Conservation (phyloP, 202 grass and related monocot species). For the Bolboschoenoplectus hybrid region DNA sequence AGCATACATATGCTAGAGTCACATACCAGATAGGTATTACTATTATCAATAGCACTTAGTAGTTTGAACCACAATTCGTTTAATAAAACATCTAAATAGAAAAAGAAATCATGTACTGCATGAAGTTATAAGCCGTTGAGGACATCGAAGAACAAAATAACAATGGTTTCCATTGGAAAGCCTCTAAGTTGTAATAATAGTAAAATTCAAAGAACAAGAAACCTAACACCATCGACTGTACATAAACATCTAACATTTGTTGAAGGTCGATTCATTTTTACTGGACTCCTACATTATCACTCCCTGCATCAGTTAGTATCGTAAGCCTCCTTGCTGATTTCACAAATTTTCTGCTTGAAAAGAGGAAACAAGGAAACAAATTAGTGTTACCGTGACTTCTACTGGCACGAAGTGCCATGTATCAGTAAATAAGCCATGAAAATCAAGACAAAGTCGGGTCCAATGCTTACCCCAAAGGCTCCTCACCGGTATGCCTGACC, state of each 20-base stretch:
- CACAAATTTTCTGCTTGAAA: slow-evolving; percentile 68
- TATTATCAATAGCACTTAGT: neutral
- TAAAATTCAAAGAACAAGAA: slow-evolving; percentile 6
- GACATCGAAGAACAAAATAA: slow-evolving; percentile 24
- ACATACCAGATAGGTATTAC: slow-evolving; percentile 14
- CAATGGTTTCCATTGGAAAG: neutral
- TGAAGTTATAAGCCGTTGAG: neutral
- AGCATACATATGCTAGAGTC: slow-evolving; percentile 12
- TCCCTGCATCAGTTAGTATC: slow-evolving; percentile 65
- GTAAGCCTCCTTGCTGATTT: slow-evolving; percentile 79
- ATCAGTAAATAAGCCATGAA: neutral
- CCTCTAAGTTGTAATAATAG: neutral
- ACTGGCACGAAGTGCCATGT: neutral
- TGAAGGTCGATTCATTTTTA: slow-evolving; percentile 31
- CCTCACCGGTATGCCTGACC: slow-evolving; percentile 62
- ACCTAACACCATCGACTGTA: slow-evolving; percentile 20
- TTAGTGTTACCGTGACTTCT: slow-evolving; percentile 7
- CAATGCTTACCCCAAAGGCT: slow-evolving; percentile 67
- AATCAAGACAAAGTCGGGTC: neutral
- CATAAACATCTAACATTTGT: slow-evolving; percentile 7
- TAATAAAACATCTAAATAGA: slow-evolving; percentile 22
- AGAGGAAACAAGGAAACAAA: neutral
- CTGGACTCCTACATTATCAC: slow-evolving; percentile 58
- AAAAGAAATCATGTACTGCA: neutral
- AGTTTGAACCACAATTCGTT: neutral